A percentile compares a stretch with the other conserved stretches of the same genome.
Conservation (phyloP, 495 filamentous ascomycete species). For the Talaromyces liani region DNA sequence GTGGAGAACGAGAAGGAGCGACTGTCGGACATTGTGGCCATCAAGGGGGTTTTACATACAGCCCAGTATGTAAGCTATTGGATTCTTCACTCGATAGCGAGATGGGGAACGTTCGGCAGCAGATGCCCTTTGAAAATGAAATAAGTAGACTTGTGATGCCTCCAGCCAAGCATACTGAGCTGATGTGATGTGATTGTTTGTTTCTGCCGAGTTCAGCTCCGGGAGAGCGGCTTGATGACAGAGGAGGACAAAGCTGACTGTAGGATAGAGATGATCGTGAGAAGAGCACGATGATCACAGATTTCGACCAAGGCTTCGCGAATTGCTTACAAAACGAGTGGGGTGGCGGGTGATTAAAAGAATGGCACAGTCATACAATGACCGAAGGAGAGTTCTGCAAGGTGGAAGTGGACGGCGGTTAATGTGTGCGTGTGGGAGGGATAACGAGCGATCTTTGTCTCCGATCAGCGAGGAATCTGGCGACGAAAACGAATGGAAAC, state of each 20-base stretch:
- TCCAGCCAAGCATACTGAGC: conserved; percentile 9
- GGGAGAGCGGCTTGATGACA: neutral
- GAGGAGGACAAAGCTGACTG: neutral
- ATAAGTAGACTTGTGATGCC: neutral
- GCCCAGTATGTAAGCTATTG: neutral
- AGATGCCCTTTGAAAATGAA: neutral
- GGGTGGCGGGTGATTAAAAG: neutral
- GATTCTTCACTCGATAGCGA: neutral
- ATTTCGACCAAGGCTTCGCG: neutral
- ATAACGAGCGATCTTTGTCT: neutral
- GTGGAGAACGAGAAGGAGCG: conserved; percentile 6
- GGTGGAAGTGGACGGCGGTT: neutral
- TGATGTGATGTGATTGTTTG: neutral
- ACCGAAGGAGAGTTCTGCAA: neutral
- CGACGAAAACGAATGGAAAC: neutral
- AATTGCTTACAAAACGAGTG: neutral
- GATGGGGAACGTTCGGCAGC: neutral
- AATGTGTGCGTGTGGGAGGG: neutral
- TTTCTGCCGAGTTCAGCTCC: neutral
- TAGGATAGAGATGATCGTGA: neutral
- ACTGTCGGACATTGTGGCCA: conserved; percentile 4
- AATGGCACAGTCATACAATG: neutral
- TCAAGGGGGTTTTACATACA: neutral
- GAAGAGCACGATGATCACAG: neutral
- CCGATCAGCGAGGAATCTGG: neutral